Conservation (phyloP, 208 protist genomes). For the Crithidia mellificae region DNA sequence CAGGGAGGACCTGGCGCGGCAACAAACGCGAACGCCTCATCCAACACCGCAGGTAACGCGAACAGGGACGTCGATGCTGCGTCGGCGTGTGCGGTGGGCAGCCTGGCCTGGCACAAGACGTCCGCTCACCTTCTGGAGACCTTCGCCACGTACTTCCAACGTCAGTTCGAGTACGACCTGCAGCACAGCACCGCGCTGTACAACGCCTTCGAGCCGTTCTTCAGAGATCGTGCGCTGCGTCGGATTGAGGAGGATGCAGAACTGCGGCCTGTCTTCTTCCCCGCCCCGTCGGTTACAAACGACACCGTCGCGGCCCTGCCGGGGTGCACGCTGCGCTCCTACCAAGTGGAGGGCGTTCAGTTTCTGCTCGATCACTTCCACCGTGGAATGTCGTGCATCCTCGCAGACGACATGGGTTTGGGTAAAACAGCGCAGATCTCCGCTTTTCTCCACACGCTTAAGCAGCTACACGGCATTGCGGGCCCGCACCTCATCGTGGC, state of each 20-base stretch:
- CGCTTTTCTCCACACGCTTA: conserved; percentile 86
- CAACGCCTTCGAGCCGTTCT: conserved; percentile 76
- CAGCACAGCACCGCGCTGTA: conserved; percentile 41
- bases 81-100: conserved; percentile 32
- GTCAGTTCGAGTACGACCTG: conserved; percentile 75
- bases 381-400: conserved; percentile 83
- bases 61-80: background rate
- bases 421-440: conserved; percentile 98
- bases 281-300: conserved; percentile 33
- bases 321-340: conserved; percentile 82
- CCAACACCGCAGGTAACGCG: background rate
- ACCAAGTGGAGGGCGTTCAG: conserved; percentile 97
- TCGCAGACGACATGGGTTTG: conserved; percentile 98
- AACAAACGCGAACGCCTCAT: too few species aligned
- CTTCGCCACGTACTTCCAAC: conserved; percentile 52
- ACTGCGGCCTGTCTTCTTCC: conserved; percentile 41
- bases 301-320: conserved; percentile 32
- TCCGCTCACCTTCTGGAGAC: conserved; percentile 41
- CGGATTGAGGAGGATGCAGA: conserved; percentile 34
- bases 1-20: background rate
- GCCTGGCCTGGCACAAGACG: conserved; percentile 52
- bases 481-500: conserved; percentile 96
- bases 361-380: conserved; percentile 92
- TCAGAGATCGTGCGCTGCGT: conserved; percentile 50
- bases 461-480: conserved; percentile 56